Evolutionary conservation across 1,284 basidiomycete species (phyloP).

Genomic region (Taiwanofungus camphoratus): DNA sequence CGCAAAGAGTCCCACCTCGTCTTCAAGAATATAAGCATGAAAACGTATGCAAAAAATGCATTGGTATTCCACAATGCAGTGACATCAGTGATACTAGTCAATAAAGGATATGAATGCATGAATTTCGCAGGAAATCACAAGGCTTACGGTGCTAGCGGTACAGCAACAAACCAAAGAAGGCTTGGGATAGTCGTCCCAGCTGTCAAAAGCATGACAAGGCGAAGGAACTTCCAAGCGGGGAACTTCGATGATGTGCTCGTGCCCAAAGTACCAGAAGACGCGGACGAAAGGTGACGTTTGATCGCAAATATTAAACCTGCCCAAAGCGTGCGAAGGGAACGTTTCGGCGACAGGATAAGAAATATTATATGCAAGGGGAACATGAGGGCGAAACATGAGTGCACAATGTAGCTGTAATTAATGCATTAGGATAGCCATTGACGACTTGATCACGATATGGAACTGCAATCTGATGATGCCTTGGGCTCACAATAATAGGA

Average conservation of each 20-base stretch:
- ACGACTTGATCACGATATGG: background rate
- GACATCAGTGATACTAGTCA: conserved; percentile 69
- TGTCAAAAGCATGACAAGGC: conserved; percentile 46
- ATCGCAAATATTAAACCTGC: conserved; percentile 48
- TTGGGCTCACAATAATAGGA: conserved; percentile 68
- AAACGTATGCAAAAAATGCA: conserved; percentile 76
- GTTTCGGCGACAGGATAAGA: conserved; percentile 42
- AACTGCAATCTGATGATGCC: no score
- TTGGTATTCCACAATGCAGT: conserved; percentile 85
- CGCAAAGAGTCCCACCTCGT: conserved; percentile 58
- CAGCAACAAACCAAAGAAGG: conserved; percentile 68
- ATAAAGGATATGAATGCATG: conserved; percentile 5
- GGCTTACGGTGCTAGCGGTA: conserved; percentile 68
- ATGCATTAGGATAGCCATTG: background rate
- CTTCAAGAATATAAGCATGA: conserved; percentile 58
- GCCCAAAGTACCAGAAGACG: conserved; percentile 17
- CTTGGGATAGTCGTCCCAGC: conserved; percentile 55
- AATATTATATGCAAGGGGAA: conserved; percentile 71
- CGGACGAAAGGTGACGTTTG: conserved; percentile 43
- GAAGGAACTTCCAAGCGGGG: conserved; percentile 39
- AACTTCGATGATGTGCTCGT: conserved; percentile 26
- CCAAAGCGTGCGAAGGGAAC: conserved; percentile 41
- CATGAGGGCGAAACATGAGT: conserved; percentile 62
- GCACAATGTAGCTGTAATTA: conserved; percentile 60
- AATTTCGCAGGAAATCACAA: no score